Base-by-base conservation (phyloP, 495 filamentous ascomycete genomes). In the Hypoxylon lienhwacheense region DNA sequence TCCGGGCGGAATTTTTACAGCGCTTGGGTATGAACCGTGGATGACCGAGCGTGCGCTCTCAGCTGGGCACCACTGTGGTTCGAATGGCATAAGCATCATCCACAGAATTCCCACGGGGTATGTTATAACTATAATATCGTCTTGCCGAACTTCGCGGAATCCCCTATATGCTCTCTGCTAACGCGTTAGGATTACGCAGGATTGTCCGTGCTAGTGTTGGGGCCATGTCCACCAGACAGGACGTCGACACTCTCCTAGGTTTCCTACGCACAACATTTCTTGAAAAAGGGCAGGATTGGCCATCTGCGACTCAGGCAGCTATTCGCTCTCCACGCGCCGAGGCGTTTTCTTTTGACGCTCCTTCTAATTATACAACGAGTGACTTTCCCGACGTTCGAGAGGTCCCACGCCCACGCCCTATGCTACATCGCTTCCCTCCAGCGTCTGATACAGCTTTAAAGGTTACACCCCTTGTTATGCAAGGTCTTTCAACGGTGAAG, bases 151-250 rank as follows among this genome's bases (percentile, higher is more conserved):
- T 20, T 48, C 25, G 28, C 31, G 37, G 26, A 12, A 35, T 22
- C 28, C 14, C 34, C 37, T 43, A 21, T 29, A 21, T n/a, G 0
- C 14, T 17, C 8, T 43, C 34, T 49, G 31, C 55, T 64, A 35
- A 65, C 51, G 45, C 31, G 20, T 22, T 12, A 6, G 2, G 2
- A 7, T 31, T 4, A n/a, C 37, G 0, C 53, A 73, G 87, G 0
- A 77, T 89, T 21, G 80, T 87, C 3, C 73, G 87, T 7, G 82
- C 80, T 3, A 87, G 84, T 53, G 67, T 90, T 5, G 87, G 87
- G 3, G 87, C 85, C 3, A 88, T 88, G 85, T 86, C 81, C 53
- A 87, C 79, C 1, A 49, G 70, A 15, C 55, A 72, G 2, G 87
- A 90, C 47, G 77, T 89, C 10, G 75, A 81, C 28, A 66, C 55